A percentile compares a stretch with the other conserved stretches of the same genome.
Evolutionary conservation across 2,329 filamentous ascomycete genomes (phyloP).

Genomic region (Penicillium polonicum): DNA sequence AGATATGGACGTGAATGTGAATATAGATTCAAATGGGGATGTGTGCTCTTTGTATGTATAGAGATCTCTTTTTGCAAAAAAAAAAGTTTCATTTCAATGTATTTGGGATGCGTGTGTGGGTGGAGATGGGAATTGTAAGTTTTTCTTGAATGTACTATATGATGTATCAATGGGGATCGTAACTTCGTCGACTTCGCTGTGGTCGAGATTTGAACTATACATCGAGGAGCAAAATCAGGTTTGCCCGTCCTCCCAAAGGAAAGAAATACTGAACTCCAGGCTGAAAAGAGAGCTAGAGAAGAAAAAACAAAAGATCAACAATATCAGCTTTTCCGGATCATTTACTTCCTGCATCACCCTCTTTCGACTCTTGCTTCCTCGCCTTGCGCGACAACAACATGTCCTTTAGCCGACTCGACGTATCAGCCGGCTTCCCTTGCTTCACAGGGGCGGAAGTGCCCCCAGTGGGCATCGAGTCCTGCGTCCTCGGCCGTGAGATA

Average conservation of each 20-base stretch:
- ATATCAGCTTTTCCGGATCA: not conserved
- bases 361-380: constrained; percentile 16
- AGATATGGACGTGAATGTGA: not conserved
- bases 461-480: constrained; percentile 12
- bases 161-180: not conserved
- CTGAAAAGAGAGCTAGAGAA: not conserved
- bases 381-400: constrained; percentile 18
- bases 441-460: constrained; percentile 6
- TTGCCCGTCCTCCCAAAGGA: not conserved
- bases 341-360: constrained; percentile 7
- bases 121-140: not conserved
- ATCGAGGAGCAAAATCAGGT: not conserved
- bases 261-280: not conserved
- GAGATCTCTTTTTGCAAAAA: not conserved
- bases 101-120: not conserved
- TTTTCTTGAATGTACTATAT: not conserved
- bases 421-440: constrained; percentile 11
- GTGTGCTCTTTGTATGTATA: constrained; percentile 1
- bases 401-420: constrained; percentile 17
- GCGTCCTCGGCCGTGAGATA: constrained; percentile 11
- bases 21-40: not conserved
- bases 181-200: not conserved
- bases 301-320: not conserved
- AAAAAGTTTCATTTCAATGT: not conserved
- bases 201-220: not conserved